Evolutionary conservation across 768 basidiomycete species (phyloP).

Genomic region (Symmetrospora coprosmae): DNA sequence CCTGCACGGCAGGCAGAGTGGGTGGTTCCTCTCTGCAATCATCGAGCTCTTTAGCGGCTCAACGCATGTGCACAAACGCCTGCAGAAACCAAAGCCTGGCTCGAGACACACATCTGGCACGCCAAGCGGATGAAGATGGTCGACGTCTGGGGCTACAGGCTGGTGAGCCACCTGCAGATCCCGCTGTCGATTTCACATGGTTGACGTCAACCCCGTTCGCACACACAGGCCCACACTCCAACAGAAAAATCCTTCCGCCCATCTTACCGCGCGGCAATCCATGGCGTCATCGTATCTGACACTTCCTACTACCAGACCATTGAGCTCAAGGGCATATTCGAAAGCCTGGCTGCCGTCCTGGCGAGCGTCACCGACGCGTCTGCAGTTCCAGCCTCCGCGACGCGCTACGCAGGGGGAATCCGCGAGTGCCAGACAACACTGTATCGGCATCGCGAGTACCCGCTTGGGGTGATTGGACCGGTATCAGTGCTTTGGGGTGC

Average conservation of each 20-base stretch:
- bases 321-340: constrained; percentile 22
- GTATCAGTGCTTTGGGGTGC: constrained; percentile 61
- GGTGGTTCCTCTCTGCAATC: constrained; percentile 11
- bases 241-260: constrained; percentile 86
- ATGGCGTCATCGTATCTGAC: constrained; percentile 76
- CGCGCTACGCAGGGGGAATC: constrained; percentile 43
- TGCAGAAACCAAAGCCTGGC: constrained; percentile 72
- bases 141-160: constrained; percentile 75
- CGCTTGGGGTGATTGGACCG: constrained; percentile 57
- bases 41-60: neutral
- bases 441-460: constrained; percentile 53
- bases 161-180: constrained; percentile 47
- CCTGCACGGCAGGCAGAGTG: constrained; percentile 54
- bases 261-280: constrained; percentile 72
- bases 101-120: constrained; percentile 94
- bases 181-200: no score
- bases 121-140: constrained; percentile 94
- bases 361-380: constrained; percentile 21
- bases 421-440: constrained; percentile 54
- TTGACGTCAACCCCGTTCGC: neutral
- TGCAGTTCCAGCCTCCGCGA: neutral
- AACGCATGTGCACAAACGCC: neutral
- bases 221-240: constrained; percentile 60
- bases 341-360: neutral
- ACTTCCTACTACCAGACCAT: constrained; percentile 51